phyloP scores from a whole-genome alignment of 225 moss, liverwort and hornwort genomes.

The Straminergon stramineum region DNA sequence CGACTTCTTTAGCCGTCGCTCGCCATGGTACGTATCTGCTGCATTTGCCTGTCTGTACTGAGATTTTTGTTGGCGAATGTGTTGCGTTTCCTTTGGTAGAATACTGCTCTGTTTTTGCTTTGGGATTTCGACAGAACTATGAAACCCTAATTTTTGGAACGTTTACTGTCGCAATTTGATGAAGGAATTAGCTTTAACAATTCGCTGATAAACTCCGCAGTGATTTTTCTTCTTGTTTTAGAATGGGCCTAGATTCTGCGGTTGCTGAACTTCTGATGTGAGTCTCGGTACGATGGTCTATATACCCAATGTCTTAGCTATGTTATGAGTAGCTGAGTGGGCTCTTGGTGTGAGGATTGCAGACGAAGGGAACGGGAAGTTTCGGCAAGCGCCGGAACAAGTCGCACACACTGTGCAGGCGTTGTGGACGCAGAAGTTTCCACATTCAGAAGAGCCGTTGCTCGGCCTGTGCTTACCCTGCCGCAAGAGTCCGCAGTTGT shows the following conservation, averaged over 20 bases:
- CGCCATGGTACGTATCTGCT: slow-evolving; percentile 8
- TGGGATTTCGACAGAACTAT: not conserved
- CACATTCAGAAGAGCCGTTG: slow-evolving; percentile 98
- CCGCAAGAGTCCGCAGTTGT: slow-evolving; percentile 75
- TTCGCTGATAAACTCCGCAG: not conserved
- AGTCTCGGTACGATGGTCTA: not conserved
- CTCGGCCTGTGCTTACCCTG: slow-evolving; percentile 94
- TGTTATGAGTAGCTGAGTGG: not conserved
- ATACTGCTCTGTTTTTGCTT: not conserved
- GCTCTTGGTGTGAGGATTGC: not conserved
- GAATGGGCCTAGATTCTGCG: not conserved
- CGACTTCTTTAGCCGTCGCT: not conserved
- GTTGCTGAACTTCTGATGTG: not conserved
- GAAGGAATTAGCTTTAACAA: too few relatives aligned
- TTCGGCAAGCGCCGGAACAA: slow-evolving; percentile 99
- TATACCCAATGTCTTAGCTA: not conserved
- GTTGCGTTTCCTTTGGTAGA: not conserved
- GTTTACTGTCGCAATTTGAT: not conserved
- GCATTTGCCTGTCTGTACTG: not conserved
- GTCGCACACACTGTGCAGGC: slow-evolving; percentile 91
- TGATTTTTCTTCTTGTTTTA: not conserved
- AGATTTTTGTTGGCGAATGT: not conserved
- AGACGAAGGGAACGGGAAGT: slow-evolving; percentile 92
- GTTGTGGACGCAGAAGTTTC: slow-evolving; percentile 90
- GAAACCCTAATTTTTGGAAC: not conserved